Evolutionary conservation across 345 rosid species (phyloP).

Genomic region (Acer negundo): DNA sequence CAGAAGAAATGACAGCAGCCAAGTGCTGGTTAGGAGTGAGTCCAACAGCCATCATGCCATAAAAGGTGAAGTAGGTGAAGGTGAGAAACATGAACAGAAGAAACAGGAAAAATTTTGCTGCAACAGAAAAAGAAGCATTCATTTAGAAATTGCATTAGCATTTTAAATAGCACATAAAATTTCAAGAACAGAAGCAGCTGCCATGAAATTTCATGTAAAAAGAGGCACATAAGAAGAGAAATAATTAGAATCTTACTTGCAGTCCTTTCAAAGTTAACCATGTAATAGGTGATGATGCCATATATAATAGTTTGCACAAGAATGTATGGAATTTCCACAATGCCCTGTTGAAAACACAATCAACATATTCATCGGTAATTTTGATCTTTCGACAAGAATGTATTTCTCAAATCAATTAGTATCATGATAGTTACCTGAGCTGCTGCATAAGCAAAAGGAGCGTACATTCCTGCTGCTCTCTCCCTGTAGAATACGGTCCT

Average conservation of each 20-base stretch:
- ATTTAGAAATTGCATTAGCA: conserved; percentile 1
- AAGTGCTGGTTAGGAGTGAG: conserved; percentile 75
- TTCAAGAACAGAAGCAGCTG: neutral
- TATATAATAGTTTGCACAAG: conserved; percentile 62
- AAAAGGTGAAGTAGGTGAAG: conserved; percentile 86
- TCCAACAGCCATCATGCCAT: conserved; percentile 95
- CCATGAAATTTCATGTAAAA: neutral
- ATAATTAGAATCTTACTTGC: conserved; percentile 47
- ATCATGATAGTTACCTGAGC: conserved; percentile 59
- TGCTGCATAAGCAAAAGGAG: conserved; percentile 71
- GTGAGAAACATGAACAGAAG: conserved; percentile 87
- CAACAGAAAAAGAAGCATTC: conserved; percentile 10
- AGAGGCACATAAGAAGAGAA: neutral
- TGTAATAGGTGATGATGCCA: conserved; percentile 80
- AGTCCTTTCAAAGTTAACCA: conserved; percentile 76
- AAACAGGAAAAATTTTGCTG: conserved; percentile 77
- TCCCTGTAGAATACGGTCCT: conserved; percentile 93
- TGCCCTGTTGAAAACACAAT: conserved; percentile 44
- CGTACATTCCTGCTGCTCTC: conserved; percentile 86
- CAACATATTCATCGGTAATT: neutral
- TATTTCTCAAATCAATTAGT: neutral
- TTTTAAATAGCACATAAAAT: neutral
- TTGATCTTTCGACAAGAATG: neutral
- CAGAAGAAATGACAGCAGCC: conserved; percentile 86
- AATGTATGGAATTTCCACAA: conserved; percentile 89